These are phyloP conservation scores for Cercospora nicotianae DNA, from an alignment of 2,329 filamentous ascomycete genomes.

Conservation along the genomic window DNA sequence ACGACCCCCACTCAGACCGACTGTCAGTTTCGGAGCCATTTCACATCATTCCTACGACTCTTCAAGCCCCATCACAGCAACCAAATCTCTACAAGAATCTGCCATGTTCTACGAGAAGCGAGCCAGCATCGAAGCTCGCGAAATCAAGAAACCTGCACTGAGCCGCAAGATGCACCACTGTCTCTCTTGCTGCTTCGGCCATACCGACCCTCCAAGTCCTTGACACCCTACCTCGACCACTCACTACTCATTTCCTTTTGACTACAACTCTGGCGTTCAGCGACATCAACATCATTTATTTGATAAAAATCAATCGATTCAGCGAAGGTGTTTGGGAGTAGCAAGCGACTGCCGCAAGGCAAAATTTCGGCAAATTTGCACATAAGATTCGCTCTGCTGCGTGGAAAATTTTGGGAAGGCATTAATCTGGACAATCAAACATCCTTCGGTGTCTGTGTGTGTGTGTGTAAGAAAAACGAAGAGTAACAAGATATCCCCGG, in stretches of 20 bases:
- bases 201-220: not conserved
- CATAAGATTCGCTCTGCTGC: not conserved
- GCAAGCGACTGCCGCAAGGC: not conserved
- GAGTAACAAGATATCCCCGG: not conserved
- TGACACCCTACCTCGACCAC: not conserved
- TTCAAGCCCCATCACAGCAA: not conserved
- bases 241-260: not conserved
- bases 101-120: conserved; percentile 6
- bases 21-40: conserved; percentile 22
- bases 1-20: conserved; percentile 24
- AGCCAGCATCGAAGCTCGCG: not conserved
- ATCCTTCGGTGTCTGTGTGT: not conserved
- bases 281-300: not conserved
- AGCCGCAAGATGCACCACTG: conserved; percentile 1
- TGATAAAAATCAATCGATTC: not conserved
- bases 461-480: not conserved
- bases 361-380: not conserved
- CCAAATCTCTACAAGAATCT: not conserved
- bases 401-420: not conserved
- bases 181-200: conserved; percentile 4
- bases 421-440: not conserved
- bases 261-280: not conserved
- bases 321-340: not conserved
- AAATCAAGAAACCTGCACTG: not conserved
- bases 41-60: conserved; percentile 25